Percentiles rank a stretch among this genome's conserved stretches.
Evolutionary conservation across 2,329 filamentous ascomycete species (phyloP).

Genomic region (Balansia obtecta): DNA sequence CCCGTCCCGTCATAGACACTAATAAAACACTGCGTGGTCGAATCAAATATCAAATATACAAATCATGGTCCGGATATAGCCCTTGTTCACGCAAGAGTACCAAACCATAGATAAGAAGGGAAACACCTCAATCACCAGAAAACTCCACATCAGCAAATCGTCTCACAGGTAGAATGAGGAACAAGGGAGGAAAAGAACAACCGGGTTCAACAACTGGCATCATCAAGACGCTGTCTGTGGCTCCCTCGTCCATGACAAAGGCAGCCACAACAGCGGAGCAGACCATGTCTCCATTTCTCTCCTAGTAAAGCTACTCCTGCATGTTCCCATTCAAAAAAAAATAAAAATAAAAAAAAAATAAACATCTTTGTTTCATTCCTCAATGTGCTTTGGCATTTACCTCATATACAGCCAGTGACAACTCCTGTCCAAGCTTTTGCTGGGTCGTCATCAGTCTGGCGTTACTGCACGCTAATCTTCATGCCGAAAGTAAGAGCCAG

Average conservation of each 20-base stretch:
- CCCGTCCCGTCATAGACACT: slow-evolving; percentile 22
- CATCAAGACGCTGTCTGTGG: neutral
- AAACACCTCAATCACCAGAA: slow-evolving; percentile 1
- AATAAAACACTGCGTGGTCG: slow-evolving; percentile 33
- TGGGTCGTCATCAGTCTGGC: neutral
- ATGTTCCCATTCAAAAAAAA: slow-evolving; percentile 11
- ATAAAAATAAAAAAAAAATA: too few species aligned
- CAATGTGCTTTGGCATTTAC: slow-evolving; percentile 3
- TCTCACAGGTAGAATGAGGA: neutral
- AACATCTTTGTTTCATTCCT: slow-evolving; percentile 3
- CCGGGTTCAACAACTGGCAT: neutral
- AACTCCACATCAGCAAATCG: neutral
- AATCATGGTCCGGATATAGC: slow-evolving; percentile 11
- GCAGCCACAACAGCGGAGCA: neutral
- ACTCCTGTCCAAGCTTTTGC: neutral
- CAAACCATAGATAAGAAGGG: slow-evolving; percentile 3
- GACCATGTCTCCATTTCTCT: neutral
- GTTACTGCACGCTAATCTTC: neutral
- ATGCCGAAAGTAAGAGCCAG: slow-evolving; percentile 17
- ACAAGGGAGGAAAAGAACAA: neutral
- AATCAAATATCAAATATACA: slow-evolving; percentile 27
- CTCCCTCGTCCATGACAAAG: neutral
- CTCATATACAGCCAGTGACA: slow-evolving; percentile 18
- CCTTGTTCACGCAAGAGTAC: slow-evolving; percentile 8
- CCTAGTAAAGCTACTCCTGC: slow-evolving; percentile 3